Evolutionary conservation across 495 filamentous ascomycete species (phyloP), one percentile per base, ranked within the genome.

Genomic region (Hypoxylon fuscum): DNA sequence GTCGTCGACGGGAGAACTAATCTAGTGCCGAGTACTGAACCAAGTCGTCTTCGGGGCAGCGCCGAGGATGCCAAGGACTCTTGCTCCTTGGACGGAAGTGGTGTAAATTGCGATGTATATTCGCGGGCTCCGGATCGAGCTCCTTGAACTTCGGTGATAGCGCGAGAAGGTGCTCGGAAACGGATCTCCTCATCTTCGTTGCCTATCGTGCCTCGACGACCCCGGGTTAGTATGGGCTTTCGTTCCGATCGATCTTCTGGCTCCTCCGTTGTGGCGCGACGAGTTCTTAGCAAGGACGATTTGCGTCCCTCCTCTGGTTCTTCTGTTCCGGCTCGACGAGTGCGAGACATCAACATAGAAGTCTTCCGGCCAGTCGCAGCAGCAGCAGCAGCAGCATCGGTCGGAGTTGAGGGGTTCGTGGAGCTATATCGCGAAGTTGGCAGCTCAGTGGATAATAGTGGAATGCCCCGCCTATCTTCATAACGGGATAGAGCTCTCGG

Each of bases 391-490:
- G 46, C 38, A 31, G 54, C 62, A 43, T 68, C 60, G 34, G 62
- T 57, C 61, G 31, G 40, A 61, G 68, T 49, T 68, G 72, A 32
- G 49, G 63, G 46, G 71, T 64, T 58, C 55, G 72, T 68, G 1
- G 64, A 62, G 37, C 61, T 74, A 59, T 68, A 79, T 44, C 71
- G 79, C 18, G 71, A 73, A 20, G 72, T 74, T 22, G 74, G 72
- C 5, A 76, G 72, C 46, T 73, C 69, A 25, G 75, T 79, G 10
- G 77, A 61, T 45, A 79, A 79, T 14, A 88, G 76, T 43, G 90
- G 70, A 41, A 85, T 91, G 43, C 79, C 79, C 47, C 92, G 82
- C 61, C 87, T 86, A 44, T 90, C 88, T 71, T 94, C 91, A 27
- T 90, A 79, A 14, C 90, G 87, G 62, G 86, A 88, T 37, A 87